Conservation (phyloP, 2,329 filamentous ascomycete species). For the Paramyrothecium roridum region DNA sequence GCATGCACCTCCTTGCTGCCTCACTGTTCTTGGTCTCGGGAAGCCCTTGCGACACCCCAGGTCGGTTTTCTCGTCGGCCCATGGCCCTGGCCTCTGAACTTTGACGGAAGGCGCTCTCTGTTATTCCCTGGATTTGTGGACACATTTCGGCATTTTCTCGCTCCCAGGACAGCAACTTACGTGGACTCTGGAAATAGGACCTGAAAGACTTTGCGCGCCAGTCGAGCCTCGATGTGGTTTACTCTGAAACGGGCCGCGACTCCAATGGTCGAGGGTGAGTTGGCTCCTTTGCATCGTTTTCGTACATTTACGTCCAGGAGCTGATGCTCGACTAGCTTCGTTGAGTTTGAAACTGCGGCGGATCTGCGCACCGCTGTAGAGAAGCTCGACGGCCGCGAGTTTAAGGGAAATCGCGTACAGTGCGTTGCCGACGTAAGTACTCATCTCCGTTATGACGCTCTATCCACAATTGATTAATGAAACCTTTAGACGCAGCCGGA, state of each 20-base stretch:
- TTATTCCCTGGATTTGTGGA: slow-evolving; percentile 30
- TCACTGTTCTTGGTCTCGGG: slow-evolving; percentile 16
- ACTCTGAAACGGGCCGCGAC: slow-evolving; percentile 92
- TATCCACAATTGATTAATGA: neutral
- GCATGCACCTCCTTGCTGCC: slow-evolving; percentile 8
- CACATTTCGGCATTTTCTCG: slow-evolving; percentile 23
- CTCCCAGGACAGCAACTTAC: slow-evolving; percentile 71
- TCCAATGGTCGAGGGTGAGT: slow-evolving; percentile 88
- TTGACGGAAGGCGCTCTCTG: slow-evolving; percentile 34
- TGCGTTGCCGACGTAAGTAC: slow-evolving; percentile 81
- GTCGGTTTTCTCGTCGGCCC: neutral
- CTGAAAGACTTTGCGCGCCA: slow-evolving; percentile 99
- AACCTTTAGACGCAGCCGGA: slow-evolving; percentile 70
- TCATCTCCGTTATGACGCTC: slow-evolving; percentile 7
- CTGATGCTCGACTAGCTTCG: slow-evolving; percentile 62
- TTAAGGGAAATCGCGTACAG: slow-evolving; percentile 83
- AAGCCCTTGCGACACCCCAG: slow-evolving; percentile 7
- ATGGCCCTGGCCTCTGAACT: slow-evolving; percentile 17
- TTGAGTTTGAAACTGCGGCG: slow-evolving; percentile 92
- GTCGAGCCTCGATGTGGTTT: slow-evolving; percentile 95
- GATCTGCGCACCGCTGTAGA: slow-evolving; percentile 90
- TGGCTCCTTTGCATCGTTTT: neutral
- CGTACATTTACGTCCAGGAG: neutral
- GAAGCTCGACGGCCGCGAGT: slow-evolving; percentile 89
- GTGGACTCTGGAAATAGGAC: slow-evolving; percentile 82